A percentile compares a stretch with the other conserved stretches of the same genome.
Conservation (phyloP, 2,329 filamentous ascomycete genomes). For the Trichoderma sp. region DNA sequence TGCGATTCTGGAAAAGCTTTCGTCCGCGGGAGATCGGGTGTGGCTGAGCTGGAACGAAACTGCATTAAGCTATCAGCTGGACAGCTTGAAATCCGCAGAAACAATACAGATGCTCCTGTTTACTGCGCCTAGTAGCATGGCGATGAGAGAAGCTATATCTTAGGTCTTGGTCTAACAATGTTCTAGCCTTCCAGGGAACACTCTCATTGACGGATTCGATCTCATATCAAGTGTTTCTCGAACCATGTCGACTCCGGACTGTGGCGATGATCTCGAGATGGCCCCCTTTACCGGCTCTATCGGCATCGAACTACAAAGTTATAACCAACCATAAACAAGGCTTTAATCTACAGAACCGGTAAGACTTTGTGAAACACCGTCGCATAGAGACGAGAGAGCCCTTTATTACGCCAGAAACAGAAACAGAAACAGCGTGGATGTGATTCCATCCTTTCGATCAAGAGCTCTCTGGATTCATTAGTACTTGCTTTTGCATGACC, state of each 20-base stretch:
- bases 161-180: background rate
- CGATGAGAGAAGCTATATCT: background rate
- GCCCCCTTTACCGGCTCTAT: background rate
- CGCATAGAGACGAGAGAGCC: background rate
- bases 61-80: background rate
- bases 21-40: background rate
- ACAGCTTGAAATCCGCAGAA: background rate
- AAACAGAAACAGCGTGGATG: background rate
- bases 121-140: background rate
- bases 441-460: background rate
- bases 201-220: background rate
- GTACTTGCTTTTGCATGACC: background rate
- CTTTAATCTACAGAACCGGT: background rate
- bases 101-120: background rate
- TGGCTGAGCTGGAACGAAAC: background rate
- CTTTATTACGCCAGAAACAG: background rate
- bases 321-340: background rate
- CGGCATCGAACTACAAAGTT: background rate
- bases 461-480: background rate
- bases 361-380: background rate
- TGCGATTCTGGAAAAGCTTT: background rate
- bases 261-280: background rate
- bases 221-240: background rate
- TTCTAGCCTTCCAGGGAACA: background rate
- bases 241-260: background rate